Evolutionary conservation across 306 rosid species (phyloP).

Genomic region (Albizia julibrissin): DNA sequence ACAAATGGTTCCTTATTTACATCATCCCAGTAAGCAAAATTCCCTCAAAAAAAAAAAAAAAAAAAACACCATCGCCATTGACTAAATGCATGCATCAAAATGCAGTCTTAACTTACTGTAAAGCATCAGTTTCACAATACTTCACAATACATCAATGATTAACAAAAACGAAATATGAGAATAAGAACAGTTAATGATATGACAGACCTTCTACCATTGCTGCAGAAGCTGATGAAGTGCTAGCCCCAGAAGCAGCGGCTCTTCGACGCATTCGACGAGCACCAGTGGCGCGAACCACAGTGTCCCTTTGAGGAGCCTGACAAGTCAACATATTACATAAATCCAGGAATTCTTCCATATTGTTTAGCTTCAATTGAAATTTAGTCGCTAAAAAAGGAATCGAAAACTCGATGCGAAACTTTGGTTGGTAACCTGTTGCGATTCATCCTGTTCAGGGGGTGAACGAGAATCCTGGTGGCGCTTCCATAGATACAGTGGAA

Average conservation of each 20-base stretch:
- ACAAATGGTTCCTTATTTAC: background rate
- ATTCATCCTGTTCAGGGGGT: constrained; percentile 48
- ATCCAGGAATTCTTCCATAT: background rate
- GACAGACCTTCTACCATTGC: constrained; percentile 62
- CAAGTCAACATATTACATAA: background rate
- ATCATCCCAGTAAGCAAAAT: background rate
- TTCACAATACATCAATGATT: background rate
- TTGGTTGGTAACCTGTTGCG: constrained; percentile 55
- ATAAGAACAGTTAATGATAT: background rate
- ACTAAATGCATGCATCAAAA: background rate
- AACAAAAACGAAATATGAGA: background rate
- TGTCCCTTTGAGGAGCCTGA: constrained; percentile 74
- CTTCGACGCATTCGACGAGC: constrained; percentile 91
- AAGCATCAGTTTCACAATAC: background rate
- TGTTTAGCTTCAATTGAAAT: background rate
- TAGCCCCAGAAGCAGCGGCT: constrained; percentile 79
- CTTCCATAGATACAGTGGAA: constrained; percentile 87
- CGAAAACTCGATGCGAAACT: background rate
- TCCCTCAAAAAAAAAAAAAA: background rate
- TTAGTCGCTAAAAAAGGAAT: constrained; percentile 7
- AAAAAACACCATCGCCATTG: background rate
- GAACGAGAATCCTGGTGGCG: constrained; percentile 67
- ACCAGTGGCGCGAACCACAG: constrained; percentile 74
- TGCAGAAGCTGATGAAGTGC: constrained; percentile 67
- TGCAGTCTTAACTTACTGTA: background rate